Percentiles rank a stretch among this genome's conserved stretches.
Evolutionary conservation across 116 monocot species (phyloP).

Genomic region (Phalaenopsis hybrid): DNA sequence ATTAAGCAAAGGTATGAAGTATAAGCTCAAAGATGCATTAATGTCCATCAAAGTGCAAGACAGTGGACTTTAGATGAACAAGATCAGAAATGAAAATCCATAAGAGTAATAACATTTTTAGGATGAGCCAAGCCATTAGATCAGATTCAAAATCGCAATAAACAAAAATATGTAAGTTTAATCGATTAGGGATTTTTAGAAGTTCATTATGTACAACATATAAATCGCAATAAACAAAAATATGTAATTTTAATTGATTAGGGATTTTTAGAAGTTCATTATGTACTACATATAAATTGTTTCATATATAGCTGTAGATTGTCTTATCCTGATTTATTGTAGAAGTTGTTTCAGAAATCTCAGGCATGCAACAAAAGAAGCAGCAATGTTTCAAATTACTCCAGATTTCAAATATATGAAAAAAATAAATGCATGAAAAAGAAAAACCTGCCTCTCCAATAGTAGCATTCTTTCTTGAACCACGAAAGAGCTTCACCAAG

Average conservation of each 20-base stretch:
- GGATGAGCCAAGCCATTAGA: neutral
- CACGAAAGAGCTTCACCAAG: slow-evolving; percentile 43
- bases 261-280: neutral
- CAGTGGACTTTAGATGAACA: too few relatives aligned
- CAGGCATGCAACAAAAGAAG: neutral
- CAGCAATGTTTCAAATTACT: neutral
- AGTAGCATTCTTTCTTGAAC: slow-evolving; percentile 51
- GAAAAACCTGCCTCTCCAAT: slow-evolving; percentile 61
- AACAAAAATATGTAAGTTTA: too few relatives aligned
- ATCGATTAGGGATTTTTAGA: too few relatives aligned
- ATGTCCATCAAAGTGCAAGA: neutral
- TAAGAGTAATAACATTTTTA: neutral
- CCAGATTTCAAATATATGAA: neutral
- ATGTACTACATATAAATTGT: neutral
- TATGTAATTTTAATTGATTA: neutral
- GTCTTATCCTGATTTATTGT: neutral
- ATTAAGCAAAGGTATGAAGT: neutral
- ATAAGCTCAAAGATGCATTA: neutral
- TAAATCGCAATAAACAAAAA: too few relatives aligned
- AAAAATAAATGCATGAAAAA: neutral
- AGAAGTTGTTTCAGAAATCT: neutral
- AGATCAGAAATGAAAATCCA: too few relatives aligned
- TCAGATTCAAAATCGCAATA: neutral
- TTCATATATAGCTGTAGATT: neutral
- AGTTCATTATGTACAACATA: too few relatives aligned